A percentile compares a stretch with the other conserved stretches of the same genome.
Evolutionary conservation across 164 flowering plant genomes (phyloP).

Genomic region (Stephania japonica): DNA sequence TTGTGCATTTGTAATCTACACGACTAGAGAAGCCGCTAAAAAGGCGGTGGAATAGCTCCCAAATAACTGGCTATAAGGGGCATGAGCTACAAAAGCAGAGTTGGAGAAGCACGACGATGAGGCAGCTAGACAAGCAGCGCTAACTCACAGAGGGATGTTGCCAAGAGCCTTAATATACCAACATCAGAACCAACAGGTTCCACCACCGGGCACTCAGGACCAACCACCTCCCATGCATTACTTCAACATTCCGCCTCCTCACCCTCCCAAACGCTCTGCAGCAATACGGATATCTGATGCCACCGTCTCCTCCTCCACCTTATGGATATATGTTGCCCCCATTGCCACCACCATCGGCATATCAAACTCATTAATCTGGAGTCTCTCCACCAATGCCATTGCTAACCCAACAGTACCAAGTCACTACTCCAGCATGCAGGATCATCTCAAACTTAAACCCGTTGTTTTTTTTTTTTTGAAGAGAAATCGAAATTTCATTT

Average conservation of each 20-base stretch:
- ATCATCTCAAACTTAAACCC: slow-evolving; percentile 9
- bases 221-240: slow-evolving; percentile 54
- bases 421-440: slow-evolving; percentile 22
- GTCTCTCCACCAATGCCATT: slow-evolving; percentile 12
- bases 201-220: slow-evolving; percentile 54
- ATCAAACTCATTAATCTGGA: slow-evolving; percentile 32
- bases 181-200: slow-evolving; percentile 60
- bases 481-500: no score
- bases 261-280: slow-evolving; percentile 44
- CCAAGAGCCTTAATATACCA: slow-evolving; percentile 86
- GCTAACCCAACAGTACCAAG: slow-evolving; percentile 28
- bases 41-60: no score
- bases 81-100: no score
- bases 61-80: no score
- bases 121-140: slow-evolving; percentile 53
- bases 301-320: slow-evolving; percentile 48
- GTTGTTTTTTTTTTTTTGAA: no score
- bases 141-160: slow-evolving; percentile 71
- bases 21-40: no score
- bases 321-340: slow-evolving; percentile 50
- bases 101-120: no score
- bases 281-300: slow-evolving; percentile 55
- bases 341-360: slow-evolving; percentile 29
- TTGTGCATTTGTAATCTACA: no score
- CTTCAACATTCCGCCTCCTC: slow-evolving; percentile 75